Conservation (phyloP, 1,284 basidiomycete species). For the Athelia sp. region DNA sequence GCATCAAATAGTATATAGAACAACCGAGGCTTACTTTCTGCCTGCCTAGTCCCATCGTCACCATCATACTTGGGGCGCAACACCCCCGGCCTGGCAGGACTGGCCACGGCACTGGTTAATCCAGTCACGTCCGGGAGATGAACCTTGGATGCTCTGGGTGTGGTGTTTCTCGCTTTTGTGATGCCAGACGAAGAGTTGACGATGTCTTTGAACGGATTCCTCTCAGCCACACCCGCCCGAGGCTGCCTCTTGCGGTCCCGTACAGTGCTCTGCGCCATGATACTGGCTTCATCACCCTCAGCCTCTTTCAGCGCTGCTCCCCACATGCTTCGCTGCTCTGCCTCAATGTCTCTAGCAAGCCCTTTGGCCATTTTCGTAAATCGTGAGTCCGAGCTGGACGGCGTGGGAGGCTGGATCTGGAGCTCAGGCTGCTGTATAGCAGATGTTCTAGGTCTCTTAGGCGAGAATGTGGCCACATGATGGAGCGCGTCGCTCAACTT, state of each 20-base stretch:
- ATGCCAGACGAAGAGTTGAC: not conserved
- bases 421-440: constrained; percentile 37
- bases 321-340: constrained; percentile 26
- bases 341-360: constrained; percentile 48
- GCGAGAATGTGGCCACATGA: constrained; percentile 58
- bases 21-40: constrained; percentile 43
- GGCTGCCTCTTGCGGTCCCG: constrained; percentile 7
- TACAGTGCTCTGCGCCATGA: constrained; percentile 17
- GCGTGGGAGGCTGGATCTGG: constrained; percentile 52
- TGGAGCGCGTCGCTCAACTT: constrained; percentile 64
- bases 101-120: constrained; percentile 67
- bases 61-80: constrained; percentile 46
- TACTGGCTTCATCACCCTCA: constrained; percentile 4
- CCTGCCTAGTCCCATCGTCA: constrained; percentile 43
- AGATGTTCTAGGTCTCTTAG: constrained; percentile 48
- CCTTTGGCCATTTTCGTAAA: constrained; percentile 56
- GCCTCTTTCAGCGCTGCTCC: constrained; percentile 9
- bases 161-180: constrained; percentile 7
- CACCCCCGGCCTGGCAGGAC: constrained; percentile 51
- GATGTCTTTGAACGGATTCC: not conserved
- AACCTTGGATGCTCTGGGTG: constrained; percentile 26
- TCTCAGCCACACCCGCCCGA: not conserved
- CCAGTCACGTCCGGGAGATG: constrained; percentile 77
- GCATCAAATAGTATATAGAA: constrained; percentile 3
- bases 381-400: constrained; percentile 43